Base-by-base conservation (phyloP, 129 eudicot genomes). In the Lactuca saligna region DNA sequence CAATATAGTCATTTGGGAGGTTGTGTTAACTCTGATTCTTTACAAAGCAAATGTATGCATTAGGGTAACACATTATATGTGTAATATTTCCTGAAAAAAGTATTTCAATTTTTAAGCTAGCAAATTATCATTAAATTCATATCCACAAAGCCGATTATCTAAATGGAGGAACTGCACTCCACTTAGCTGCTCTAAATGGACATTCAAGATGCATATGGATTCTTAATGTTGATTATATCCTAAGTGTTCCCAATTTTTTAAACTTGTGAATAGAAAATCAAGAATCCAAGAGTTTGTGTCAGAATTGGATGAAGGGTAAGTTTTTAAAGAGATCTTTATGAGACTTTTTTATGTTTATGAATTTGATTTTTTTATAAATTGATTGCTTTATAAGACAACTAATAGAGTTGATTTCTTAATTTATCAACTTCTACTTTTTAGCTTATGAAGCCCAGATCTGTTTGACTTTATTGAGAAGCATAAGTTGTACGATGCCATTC, bases 1-100 rank as follows among this genome's bases (percentile, higher is more conserved):
- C 99, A 94, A 75, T 86, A 87, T 68, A 97, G 97, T 66, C 97
- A 94, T 20, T 17, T 94, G 99, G 99, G 99, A 94, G 82, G 99
- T 94, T 82, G 97, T 88, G 73, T 87, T 83, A 79, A 88, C 91
- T 54, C 78, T 91, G 68, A 80, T 91, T 61, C 88, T 91, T 42
- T 84, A 75, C 80, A 88, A 82, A 60, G 97, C 96, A 63, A 88
- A 88, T 80, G 97, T 91, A 88, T 11, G 96, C 17, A 33, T 17
- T 77, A 46, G 0, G 12, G 20, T 68, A 37, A 25, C 4, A 41
- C 48, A 58, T 9, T 20, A 20, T 65, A 17, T 63, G 12, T 66
- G 57, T 35, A 34, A 7, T 4, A 37, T 17, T 12, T 51, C 10
- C 7, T 68, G 1, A 20, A 20, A 20, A 20, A 20, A 20, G 20